phyloP scores from a whole-genome alignment of 2,329 filamentous ascomycete genomes.

The Calonectria henricotiae region DNA sequence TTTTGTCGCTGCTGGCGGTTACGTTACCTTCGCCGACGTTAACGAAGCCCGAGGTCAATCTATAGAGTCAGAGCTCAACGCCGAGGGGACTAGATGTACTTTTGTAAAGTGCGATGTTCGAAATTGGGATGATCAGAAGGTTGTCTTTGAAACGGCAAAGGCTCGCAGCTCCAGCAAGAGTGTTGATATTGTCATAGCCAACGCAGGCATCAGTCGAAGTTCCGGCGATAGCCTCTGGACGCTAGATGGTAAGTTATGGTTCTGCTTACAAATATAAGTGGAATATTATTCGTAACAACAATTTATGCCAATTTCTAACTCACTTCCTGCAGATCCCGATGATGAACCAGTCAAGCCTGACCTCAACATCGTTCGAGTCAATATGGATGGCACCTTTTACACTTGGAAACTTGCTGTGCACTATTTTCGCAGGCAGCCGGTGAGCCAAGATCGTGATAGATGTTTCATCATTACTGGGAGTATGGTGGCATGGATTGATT shows the following conservation, averaged over 20 bases:
- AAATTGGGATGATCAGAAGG: conserved; percentile 62
- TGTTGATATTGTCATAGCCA: conserved; percentile 66
- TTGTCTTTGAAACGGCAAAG: conserved; percentile 61
- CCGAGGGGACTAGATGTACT: conserved; percentile 38
- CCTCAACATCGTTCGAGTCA: conserved; percentile 61
- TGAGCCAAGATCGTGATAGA: conserved; percentile 59
- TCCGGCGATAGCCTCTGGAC: conserved; percentile 59
- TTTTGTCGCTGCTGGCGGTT: conserved; percentile 59
- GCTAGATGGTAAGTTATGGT: conserved; percentile 54
- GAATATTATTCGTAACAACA: too few species aligned
- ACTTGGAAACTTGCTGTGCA: conserved; percentile 65
- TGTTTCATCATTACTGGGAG: conserved; percentile 68
- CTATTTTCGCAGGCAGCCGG: conserved; percentile 63
- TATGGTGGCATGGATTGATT: conserved; percentile 66
- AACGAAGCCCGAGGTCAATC: conserved; percentile 55
- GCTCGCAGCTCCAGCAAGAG: conserved; percentile 57
- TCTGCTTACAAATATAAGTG: background rate
- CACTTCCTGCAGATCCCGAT: conserved; percentile 31
- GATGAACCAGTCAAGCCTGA: conserved; percentile 58
- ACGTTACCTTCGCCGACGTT: conserved; percentile 61
- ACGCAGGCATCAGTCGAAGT: conserved; percentile 62
- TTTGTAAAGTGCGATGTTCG: conserved; percentile 63
- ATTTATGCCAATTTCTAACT: background rate
- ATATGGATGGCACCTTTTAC: conserved; percentile 62
- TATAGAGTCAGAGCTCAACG: conserved; percentile 56